Evolutionary conservation across 2,329 filamentous ascomycete species (phyloP).

Genomic region (Coniochaeta ligniaria): DNA sequence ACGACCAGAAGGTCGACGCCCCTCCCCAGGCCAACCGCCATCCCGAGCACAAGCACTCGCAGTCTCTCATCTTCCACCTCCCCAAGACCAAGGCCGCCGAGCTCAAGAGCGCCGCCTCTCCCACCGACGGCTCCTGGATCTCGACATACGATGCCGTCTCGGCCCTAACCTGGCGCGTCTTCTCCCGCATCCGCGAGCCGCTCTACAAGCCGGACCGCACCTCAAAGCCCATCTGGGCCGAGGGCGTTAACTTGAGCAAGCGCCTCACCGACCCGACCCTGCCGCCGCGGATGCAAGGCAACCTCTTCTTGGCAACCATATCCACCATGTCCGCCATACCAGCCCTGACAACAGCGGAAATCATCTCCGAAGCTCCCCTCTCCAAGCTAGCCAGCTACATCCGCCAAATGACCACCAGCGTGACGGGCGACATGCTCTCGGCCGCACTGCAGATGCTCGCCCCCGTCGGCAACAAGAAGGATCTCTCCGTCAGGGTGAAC

Average conservation of each 20-base stretch:
- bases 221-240: slow-evolving; percentile 22
- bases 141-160: slow-evolving; percentile 38
- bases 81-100: slow-evolving; percentile 32
- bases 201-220: slow-evolving; percentile 23
- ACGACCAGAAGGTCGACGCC: slow-evolving; percentile 21
- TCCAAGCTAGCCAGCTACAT: slow-evolving; percentile 26
- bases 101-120: slow-evolving; percentile 27
- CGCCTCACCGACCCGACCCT: slow-evolving; percentile 24
- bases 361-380: slow-evolving; percentile 25
- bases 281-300: slow-evolving; percentile 26
- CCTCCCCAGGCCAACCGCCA: slow-evolving; percentile 20
- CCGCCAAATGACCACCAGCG: slow-evolving; percentile 26
- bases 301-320: slow-evolving; percentile 22
- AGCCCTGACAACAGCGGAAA: slow-evolving; percentile 19
- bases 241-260: slow-evolving; percentile 30
- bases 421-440: slow-evolving; percentile 22
- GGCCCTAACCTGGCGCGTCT: slow-evolving; percentile 32
- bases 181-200: slow-evolving; percentile 24
- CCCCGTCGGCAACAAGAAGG: slow-evolving; percentile 26
- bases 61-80: slow-evolving; percentile 31
- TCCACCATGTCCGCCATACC: slow-evolving; percentile 17
- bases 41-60: slow-evolving; percentile 15
- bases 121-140: slow-evolving; percentile 27
- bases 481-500: slow-evolving; percentile 24
- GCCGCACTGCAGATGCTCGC: slow-evolving; percentile 22